phyloP scores from a whole-genome alignment of 2,329 filamentous ascomycete species.

The Triangularia verruculosa region DNA sequence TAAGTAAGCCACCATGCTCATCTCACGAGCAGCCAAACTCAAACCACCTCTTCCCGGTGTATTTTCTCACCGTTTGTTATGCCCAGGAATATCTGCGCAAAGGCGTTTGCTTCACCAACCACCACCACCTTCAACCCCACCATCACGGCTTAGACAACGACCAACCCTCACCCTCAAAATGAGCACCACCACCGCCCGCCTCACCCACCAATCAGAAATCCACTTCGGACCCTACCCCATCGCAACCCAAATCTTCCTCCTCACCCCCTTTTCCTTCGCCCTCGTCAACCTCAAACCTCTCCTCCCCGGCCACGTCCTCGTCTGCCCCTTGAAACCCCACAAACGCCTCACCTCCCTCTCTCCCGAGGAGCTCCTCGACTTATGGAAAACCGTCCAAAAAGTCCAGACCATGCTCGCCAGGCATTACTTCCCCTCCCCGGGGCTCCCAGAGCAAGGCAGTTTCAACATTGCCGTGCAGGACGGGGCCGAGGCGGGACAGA shows the following conservation, averaged over 20 bases:
- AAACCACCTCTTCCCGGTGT: neutral
- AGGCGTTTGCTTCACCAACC: neutral
- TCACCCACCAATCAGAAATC: slow-evolving; percentile 35
- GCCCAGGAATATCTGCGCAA: neutral
- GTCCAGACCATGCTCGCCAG: slow-evolving; percentile 72
- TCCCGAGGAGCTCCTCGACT: slow-evolving; percentile 67
- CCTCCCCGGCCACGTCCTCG: slow-evolving; percentile 86
- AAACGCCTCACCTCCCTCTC: slow-evolving; percentile 74
- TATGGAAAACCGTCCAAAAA: slow-evolving; percentile 82
- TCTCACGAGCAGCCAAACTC: neutral
- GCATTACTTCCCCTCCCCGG: slow-evolving; percentile 45
- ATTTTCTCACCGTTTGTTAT: neutral
- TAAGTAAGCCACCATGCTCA: neutral
- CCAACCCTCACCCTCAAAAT: too few species aligned
- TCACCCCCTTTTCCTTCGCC: slow-evolving; percentile 75
- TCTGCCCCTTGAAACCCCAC: slow-evolving; percentile 71
- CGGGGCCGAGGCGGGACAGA: slow-evolving; percentile 85
- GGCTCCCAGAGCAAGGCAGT: slow-evolving; percentile 45
- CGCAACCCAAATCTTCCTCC: slow-evolving; percentile 82
- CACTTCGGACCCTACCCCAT: slow-evolving; percentile 76
- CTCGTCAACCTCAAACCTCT: slow-evolving; percentile 95
- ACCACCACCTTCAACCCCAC: neutral
- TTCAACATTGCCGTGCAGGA: slow-evolving; percentile 97
- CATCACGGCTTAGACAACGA: neutral
- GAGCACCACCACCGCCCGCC: neutral